Evolutionary conservation across 306 rosid genomes (phyloP), one percentile per base, ranked within the genome.

Genomic region (Medicago lupulina): DNA sequence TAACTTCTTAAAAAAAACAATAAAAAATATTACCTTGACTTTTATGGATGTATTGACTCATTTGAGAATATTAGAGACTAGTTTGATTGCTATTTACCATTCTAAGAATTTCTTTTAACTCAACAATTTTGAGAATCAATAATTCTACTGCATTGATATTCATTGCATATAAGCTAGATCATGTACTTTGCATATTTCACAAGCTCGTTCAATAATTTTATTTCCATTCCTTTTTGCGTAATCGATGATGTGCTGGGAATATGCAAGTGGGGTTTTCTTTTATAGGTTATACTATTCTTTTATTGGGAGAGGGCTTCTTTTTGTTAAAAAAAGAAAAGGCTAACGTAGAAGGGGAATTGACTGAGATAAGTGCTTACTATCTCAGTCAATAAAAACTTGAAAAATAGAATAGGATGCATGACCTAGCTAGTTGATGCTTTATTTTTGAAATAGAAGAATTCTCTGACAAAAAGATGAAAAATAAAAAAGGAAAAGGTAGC

Each of bases 401-500:
- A 74, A 68, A 80, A 72, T 63, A 74, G 78, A 76, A 70, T 66
- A 58, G 63, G 38, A 3, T 4, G 64, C 71, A 40, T 87, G 77
- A 77, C 34, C 83, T 75, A 74, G 85, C 74, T 69, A 63, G 82
- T 25, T 63, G 71, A 79, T 76, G 77, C 79, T 85, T 81, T 80
- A 12, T 46, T 4, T 46, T 46, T 46, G 13, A 46, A 46, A 50
- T 50, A 50, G 75, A 89, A 86, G 84, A 87, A 81, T 78, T 78
- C 47, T 82, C 96, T 88, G 93, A 91, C 91, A 85, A 84, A 67
- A 89, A 85, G 89, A 82, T 53, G 87, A 60, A 71, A 74, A 73
- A 67, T 36, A 67, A 64, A 57, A 86, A 79, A 83, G 77, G 51
- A 31, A 19, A 77, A 55, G 83, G 61, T 81, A 70, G 18, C 61